phyloP scores from a whole-genome alignment of 2,329 filamentous ascomycete genomes.

The Sporothrix curviconia region DNA sequence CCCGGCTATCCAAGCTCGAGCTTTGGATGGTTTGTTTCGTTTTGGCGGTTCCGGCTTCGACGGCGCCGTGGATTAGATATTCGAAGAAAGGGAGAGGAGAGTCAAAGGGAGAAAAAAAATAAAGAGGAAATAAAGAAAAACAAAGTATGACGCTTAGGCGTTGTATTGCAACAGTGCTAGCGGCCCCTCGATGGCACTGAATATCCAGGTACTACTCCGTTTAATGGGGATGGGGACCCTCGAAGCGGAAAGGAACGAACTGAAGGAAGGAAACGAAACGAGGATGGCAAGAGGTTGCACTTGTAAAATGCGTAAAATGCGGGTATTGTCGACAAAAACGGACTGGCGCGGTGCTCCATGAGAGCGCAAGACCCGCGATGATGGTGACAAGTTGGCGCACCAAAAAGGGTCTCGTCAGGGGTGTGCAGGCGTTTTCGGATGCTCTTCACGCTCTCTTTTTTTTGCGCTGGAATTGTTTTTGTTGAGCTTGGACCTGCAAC shows the following conservation, averaged over 20 bases:
- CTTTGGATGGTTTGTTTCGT: too few relatives aligned
- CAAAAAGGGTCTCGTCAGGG: slow-evolving; percentile 1
- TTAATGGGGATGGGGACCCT: not conserved
- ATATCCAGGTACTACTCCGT: not conserved
- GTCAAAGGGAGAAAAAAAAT: not conserved
- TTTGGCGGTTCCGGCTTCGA: too few relatives aligned
- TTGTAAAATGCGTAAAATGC: too few relatives aligned
- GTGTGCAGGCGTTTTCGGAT: not conserved
- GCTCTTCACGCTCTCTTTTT: not conserved
- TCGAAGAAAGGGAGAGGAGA: too few relatives aligned
- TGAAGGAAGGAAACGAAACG: too few relatives aligned
- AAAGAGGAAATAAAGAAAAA: not conserved
- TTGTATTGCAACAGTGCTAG: slow-evolving; percentile 1
- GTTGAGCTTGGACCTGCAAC: not conserved
- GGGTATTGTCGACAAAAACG: too few relatives aligned
- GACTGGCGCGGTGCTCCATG: slow-evolving; percentile 2
- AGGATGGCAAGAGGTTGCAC: too few relatives aligned
- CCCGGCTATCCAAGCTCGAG: too few relatives aligned
- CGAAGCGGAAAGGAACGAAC: too few relatives aligned
- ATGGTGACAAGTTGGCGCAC: slow-evolving; percentile 5
- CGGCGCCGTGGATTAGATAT: too few relatives aligned
- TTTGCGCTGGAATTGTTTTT: not conserved
- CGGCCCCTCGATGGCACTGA: not conserved
- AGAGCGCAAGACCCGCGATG: slow-evolving; percentile 4
- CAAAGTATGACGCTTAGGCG: not conserved